phyloP scores from a whole-genome alignment of 208 protist genomes.

The Leishmania braziliensis region DNA sequence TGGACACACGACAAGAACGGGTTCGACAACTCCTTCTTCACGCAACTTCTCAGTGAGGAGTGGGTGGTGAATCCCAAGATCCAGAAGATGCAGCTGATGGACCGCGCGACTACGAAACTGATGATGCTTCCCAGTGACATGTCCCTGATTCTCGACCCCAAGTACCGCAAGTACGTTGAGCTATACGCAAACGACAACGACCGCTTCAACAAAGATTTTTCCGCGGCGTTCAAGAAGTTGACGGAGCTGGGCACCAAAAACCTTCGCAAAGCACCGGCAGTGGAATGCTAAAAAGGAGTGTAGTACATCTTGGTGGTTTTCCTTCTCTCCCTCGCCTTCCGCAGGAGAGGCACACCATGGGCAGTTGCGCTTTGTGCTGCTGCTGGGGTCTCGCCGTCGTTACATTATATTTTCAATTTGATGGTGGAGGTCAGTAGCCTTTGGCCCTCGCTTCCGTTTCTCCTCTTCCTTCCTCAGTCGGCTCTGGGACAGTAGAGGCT shows the following conservation, averaged over 20 bases:
- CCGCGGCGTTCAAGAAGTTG: slow-evolving; percentile 78
- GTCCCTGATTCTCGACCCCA: slow-evolving; percentile 78
- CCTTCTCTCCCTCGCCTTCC: neutral
- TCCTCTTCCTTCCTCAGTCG: neutral
- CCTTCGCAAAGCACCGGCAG: slow-evolving; percentile 25
- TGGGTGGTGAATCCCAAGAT: slow-evolving; percentile 79
- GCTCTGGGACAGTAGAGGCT: neutral
- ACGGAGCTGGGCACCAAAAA: slow-evolving; percentile 58
- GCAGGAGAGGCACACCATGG: slow-evolving; percentile 8
- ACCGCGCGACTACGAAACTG: slow-evolving; percentile 67
- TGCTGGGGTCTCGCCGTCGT: neutral
- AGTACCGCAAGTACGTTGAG: slow-evolving; percentile 82
- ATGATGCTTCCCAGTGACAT: slow-evolving; percentile 96
- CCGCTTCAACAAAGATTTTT: slow-evolving; percentile 88
- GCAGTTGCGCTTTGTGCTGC: neutral
- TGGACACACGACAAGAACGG: slow-evolving; percentile 91
- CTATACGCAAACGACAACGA: slow-evolving; percentile 93
- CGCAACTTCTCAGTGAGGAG: slow-evolving; percentile 73
- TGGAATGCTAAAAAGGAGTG: slow-evolving; percentile 1
- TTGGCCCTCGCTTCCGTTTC: neutral
- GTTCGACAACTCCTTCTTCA: slow-evolving; percentile 95
- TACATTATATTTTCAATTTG: neutral
- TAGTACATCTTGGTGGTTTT: neutral
- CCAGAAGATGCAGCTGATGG: slow-evolving; percentile 79
- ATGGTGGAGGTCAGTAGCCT: neutral